Conservation (phyloP, 495 filamentous ascomycete genomes). For the Chaetomium fimeti region DNA sequence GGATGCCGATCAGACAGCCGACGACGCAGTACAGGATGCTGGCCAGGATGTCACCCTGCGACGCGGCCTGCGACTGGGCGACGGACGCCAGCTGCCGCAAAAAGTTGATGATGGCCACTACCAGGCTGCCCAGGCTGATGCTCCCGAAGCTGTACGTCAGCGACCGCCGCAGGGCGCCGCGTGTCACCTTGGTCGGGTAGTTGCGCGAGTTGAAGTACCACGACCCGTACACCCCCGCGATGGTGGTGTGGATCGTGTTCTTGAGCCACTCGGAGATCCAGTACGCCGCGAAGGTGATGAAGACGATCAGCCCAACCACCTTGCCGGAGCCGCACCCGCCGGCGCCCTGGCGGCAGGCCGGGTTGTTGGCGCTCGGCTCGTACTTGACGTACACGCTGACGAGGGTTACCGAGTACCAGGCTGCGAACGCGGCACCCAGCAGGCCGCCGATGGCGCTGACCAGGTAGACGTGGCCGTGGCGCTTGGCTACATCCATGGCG, state of each 20-base stretch:
- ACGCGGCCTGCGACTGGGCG: conserved; percentile 61
- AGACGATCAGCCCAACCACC: conserved; percentile 80
- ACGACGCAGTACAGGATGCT: conserved; percentile 68
- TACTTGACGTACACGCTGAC: conserved; percentile 77
- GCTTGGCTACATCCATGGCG: conserved; percentile 78
- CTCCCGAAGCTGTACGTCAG: conserved; percentile 90
- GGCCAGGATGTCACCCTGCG: conserved; percentile 66
- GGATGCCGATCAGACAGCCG: conserved; percentile 69
- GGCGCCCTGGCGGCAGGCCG: conserved; percentile 60
- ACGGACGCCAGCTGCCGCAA: conserved; percentile 74
- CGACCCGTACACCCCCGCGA: conserved; percentile 84
- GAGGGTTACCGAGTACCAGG: conserved; percentile 60
- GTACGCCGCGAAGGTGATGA: conserved; percentile 85
- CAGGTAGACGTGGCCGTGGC: conserved; percentile 79
- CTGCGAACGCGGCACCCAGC: conserved; percentile 67
- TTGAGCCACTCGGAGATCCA: conserved; percentile 93
- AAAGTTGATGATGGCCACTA: conserved; percentile 86
- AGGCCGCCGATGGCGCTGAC: conserved; percentile 80
- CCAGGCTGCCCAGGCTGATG: conserved; percentile 78
- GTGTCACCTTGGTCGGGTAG: conserved; percentile 71
- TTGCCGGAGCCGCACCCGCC: conserved; percentile 72
- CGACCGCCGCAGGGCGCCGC: conserved; percentile 71
- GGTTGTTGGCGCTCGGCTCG: conserved; percentile 62
- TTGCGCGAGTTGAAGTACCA: conserved; percentile 84
- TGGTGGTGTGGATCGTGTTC: conserved; percentile 84